Conservation (phyloP, 345 rosid genomes). For the Gossypium turneri region DNA sequence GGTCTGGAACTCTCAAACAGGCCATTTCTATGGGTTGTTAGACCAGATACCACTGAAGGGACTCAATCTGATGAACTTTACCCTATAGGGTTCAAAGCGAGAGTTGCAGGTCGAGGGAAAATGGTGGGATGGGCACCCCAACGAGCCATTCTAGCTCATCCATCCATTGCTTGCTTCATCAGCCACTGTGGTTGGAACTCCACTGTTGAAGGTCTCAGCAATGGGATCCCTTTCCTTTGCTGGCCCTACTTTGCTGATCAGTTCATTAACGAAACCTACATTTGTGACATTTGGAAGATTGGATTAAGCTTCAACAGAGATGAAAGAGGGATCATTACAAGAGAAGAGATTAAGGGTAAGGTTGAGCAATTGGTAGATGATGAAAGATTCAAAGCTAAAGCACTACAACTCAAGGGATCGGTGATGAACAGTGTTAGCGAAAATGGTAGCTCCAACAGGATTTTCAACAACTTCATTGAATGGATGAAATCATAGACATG, state of each 20-base stretch:
- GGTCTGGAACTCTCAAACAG: slow-evolving; percentile 1
- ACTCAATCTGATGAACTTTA: not conserved
- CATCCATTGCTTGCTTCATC: slow-evolving; percentile 6
- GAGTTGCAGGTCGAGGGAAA: not conserved
- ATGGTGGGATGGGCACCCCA: slow-evolving; percentile 13
- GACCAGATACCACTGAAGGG: not conserved
- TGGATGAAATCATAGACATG: slow-evolving; percentile 3
- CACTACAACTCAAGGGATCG: slow-evolving; percentile 14
- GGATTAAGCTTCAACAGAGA: slow-evolving; percentile 23
- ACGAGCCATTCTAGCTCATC: not conserved
- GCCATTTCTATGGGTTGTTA: slow-evolving; percentile 17
- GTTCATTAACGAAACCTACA: slow-evolving; percentile 21
- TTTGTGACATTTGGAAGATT: slow-evolving; percentile 27
- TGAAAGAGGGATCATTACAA: slow-evolving; percentile 9
- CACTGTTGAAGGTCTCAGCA: slow-evolving; percentile 32
- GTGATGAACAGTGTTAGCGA: slow-evolving; percentile 2
- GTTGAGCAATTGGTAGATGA: slow-evolving; percentile 13
- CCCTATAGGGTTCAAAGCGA: not conserved
- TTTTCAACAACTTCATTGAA: not conserved
- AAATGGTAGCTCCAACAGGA: slow-evolving; percentile 12
- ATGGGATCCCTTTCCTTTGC: slow-evolving; percentile 34
- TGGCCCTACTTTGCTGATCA: slow-evolving; percentile 38
- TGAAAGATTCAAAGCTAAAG: slow-evolving; percentile 12
- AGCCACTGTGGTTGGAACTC: slow-evolving; percentile 43
- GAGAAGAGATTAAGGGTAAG: slow-evolving; percentile 20